Evolutionary conservation across 306 rosid genomes (phyloP).

Genomic region (Pyrus betulifolia): DNA sequence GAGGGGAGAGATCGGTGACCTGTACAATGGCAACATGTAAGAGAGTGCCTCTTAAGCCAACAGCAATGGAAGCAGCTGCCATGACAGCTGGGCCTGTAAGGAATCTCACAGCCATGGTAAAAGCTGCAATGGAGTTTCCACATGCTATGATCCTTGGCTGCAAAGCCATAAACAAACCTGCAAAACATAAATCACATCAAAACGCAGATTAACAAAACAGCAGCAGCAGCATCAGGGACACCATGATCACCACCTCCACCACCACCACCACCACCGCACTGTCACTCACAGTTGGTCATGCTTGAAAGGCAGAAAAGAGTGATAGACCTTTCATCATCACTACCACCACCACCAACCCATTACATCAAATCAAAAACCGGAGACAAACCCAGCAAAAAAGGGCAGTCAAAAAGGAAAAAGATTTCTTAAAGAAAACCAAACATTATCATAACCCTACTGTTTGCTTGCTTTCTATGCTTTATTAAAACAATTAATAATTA

Average conservation of each 20-base stretch:
- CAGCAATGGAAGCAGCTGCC: conserved; percentile 96
- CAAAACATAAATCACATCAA: conserved; percentile 12
- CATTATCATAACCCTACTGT: conserved; percentile 30
- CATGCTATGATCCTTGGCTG: conserved; percentile 98
- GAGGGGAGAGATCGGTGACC: conserved; percentile 27
- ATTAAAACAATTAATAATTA: conserved; percentile 18
- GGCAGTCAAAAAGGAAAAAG: neutral
- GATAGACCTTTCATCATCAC: conserved; percentile 38
- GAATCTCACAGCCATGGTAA: conserved; percentile 94
- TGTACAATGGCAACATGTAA: conserved; percentile 92
- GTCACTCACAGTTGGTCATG: conserved; percentile 14
- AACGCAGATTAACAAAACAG: neutral
- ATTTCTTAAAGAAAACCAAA: conserved; percentile 26
- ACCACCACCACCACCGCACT: conserved; percentile 10
- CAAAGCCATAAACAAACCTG: conserved; percentile 97
- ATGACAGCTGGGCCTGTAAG: conserved; percentile 97
- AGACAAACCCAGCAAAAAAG: conserved; percentile 28
- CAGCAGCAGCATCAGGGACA: conserved; percentile 10
- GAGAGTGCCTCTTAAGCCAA: conserved; percentile 82
- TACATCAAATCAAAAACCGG: conserved; percentile 12
- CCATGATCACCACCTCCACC: conserved; percentile 13
- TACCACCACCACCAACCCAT: conserved; percentile 24
- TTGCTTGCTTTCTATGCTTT: conserved; percentile 19
- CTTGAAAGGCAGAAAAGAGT: conserved; percentile 27
- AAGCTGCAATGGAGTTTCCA: conserved; percentile 85